Base-by-base conservation (phyloP, 176 grass and related monocot genomes). In the Cenchrus purpureus region DNA sequence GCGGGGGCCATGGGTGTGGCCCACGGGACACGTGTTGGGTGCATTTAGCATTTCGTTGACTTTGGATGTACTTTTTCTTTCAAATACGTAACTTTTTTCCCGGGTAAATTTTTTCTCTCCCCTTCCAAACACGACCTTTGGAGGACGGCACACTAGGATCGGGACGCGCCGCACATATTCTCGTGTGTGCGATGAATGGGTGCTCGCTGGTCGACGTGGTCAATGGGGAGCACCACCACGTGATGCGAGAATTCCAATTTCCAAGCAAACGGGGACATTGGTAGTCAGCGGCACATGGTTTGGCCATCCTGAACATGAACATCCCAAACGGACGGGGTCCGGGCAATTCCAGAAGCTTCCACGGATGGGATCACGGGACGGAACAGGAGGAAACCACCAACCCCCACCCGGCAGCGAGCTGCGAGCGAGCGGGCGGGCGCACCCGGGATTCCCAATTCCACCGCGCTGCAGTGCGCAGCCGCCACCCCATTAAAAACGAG, bases 331-430 rank as follows among this genome's bases (percentile, higher is more conserved):
- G 6, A n/a, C 9, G 43, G 3, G 40, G 59, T 73, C 34, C 20
- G 1, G 14, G 0, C 9, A 0, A 13, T 74, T 84, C 82, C 3
- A 78, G 87, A 84, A 84, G 11, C 60, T 84, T 84, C 87, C 66
- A 55, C 15, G 11, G 12, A 8, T 16, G 5, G 6, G 42, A 61
- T 51, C 37, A 4, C 1, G 49, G 4, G n/a, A 19, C 56, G 20
- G 73, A 88, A 64, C 86, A 71, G 73, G 79, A 71, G 73, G 80
- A 78, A 83, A 79, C 81, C 72, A 48, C 51, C 79, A 13, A 15
- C 20, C 62, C 62, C 17, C 50, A 19, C 29, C 73, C 51, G 28
- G 49, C 71, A 22, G 50, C 45, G 5, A 9, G 45, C 25, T 25
- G 25, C 45, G 45, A 40, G 37, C 37, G 37, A 37, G 71, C 67